phyloP scores from a whole-genome alignment of 2,329 filamentous ascomycete genomes.

The Fusarium clavum region DNA sequence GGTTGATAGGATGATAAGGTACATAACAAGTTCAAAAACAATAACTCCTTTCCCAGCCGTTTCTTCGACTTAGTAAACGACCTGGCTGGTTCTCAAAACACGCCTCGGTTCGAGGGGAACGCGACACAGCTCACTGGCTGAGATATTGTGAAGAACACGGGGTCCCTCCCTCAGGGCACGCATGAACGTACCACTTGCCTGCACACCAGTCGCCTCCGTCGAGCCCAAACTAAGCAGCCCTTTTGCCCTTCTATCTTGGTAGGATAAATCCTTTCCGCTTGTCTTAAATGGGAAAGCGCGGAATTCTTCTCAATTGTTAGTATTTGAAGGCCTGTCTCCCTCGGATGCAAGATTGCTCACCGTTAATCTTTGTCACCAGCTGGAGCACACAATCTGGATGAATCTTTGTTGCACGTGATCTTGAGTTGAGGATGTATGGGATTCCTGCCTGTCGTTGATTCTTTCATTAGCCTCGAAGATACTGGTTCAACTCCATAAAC shows the following conservation, averaged over 20 bases:
- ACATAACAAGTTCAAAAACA: not conserved
- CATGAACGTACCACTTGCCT: not conserved
- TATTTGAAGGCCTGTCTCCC: too few relatives aligned
- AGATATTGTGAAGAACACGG: not conserved
- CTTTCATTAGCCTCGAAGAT: too few relatives aligned
- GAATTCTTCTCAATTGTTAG: too few relatives aligned
- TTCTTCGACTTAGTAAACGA: not conserved
- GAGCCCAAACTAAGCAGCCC: not conserved
- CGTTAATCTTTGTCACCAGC: not conserved
- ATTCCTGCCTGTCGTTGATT: too few relatives aligned
- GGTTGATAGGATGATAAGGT: fast-evolving
- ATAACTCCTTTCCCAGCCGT: not conserved
- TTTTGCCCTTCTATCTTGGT: not conserved
- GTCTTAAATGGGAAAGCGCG: too few relatives aligned
- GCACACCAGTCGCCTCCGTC: fast-evolving
- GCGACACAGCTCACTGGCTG: not conserved
- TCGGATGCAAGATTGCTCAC: too few relatives aligned
- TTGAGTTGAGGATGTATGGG: too few relatives aligned
- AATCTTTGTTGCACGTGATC: too few relatives aligned
- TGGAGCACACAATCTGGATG: not conserved
- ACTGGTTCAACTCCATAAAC: too few relatives aligned
- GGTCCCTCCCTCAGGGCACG: not conserved
- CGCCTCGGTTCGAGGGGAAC: not conserved
- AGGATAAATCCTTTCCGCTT: too few relatives aligned
- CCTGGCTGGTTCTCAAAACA: not conserved